Evolutionary conservation across 805 yeast species (phyloP).

Genomic region (Suhomyces sp.): DNA sequence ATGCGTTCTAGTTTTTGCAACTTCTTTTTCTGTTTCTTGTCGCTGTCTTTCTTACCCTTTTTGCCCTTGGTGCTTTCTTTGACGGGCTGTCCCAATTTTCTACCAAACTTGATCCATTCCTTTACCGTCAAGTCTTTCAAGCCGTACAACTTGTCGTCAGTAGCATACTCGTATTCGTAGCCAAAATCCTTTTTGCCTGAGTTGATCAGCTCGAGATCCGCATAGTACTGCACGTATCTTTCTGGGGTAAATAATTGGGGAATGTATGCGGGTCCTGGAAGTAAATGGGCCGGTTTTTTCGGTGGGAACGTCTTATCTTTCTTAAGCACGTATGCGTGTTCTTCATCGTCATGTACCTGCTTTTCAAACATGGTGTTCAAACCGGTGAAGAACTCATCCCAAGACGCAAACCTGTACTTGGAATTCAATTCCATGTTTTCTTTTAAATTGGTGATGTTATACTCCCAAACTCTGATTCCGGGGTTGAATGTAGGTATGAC

Average conservation of each 20-base stretch:
- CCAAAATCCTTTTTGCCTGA: slow-evolving; percentile 44
- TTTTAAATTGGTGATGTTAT: slow-evolving; percentile 61
- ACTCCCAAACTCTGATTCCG: slow-evolving; percentile 82
- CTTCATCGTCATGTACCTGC: slow-evolving; percentile 14
- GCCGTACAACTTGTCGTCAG: slow-evolving; percentile 56
- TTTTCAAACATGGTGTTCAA: slow-evolving; percentile 32
- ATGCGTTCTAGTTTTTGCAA: slow-evolving; percentile 30
- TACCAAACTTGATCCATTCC: slow-evolving; percentile 60
- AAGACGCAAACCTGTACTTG: slow-evolving; percentile 37
- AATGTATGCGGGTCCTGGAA: slow-evolving; percentile 73
- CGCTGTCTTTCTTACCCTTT: slow-evolving; percentile 9
- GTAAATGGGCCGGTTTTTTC: slow-evolving; percentile 49
- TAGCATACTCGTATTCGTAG: slow-evolving; percentile 66
- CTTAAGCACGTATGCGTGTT: slow-evolving; percentile 5
- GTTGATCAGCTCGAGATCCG: slow-evolving; percentile 56
- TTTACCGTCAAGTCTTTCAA: slow-evolving; percentile 55
- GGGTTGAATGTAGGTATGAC: slow-evolving; percentile 85
- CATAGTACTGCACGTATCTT: slow-evolving; percentile 68
- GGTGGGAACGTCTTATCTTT: slow-evolving; percentile 63
- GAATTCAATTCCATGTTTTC: slow-evolving; percentile 14
- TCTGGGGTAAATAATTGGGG: slow-evolving; percentile 73
- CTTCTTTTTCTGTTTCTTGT: slow-evolving; percentile 8
- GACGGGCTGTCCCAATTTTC: slow-evolving; percentile 47
- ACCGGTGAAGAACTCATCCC: slow-evolving; percentile 57
- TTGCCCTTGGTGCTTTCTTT: slow-evolving; percentile 12